Base-by-base conservation (phyloP, 2,329 filamentous ascomycete species). In the Botrytis fragariae region DNA sequence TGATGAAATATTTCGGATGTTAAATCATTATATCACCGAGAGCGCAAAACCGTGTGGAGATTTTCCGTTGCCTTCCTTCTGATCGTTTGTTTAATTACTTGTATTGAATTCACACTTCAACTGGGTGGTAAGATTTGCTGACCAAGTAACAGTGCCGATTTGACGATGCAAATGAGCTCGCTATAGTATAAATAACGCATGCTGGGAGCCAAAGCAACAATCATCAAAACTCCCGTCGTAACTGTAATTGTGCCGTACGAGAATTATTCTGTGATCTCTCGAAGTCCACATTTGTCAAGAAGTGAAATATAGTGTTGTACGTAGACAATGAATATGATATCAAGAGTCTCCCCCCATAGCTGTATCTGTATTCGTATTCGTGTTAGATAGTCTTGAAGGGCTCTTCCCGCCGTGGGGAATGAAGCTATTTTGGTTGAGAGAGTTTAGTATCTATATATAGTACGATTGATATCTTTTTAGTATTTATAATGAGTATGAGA, bases 1-100 rank as follows among this genome's bases (percentile, higher is more conserved):
- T 54, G 45, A 54, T 37, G 32, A 51, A 96, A 85, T 85, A 97
- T 93, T 92, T 88, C 94, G 95, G 95, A 97, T 97, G 93, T 96
- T 93, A 97, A 97, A 84, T 88, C 87, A 89, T 87, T 86, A 89
- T 89, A 88, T 90, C 91, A 91, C 92, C 92, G 92, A 92, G 92
- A 92, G 94, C 94, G 94, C 94, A 97, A 91, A 90, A 86, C 88
- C 88, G 86, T 97, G 95, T 97, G 91, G 95, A 97, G 85, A 90
- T 92, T 59, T 91, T 97, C 95, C 94, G 95, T 97, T 98, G 95
- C 94, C 95, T 98, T 98, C 95, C 95, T 98, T 97, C 94, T 98
- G 94, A 97, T 90, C 81, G 14, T n/a, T 14, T 39, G 25, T 18
- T 37, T 18, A 22, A 2, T 14, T 35, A 37, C 25, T 22, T 29